Evolutionary conservation across 805 yeast species (phyloP).

Genomic region (Allodekkera sacchari): DNA sequence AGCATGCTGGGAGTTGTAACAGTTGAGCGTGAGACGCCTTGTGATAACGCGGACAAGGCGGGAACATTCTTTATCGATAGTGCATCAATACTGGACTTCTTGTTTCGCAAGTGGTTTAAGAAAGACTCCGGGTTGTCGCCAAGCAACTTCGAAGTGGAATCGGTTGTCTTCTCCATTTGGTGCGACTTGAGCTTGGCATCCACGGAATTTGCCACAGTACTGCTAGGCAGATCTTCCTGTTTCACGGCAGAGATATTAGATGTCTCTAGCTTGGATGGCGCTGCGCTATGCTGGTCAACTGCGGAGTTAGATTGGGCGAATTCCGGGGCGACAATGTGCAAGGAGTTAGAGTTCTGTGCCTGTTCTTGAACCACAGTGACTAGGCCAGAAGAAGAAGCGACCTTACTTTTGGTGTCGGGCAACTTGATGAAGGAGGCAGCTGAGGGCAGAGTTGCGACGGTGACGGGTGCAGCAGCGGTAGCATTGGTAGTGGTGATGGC

Average conservation of each 20-base stretch:
- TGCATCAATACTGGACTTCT: conserved; percentile 10
- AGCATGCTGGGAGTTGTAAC: conserved; percentile 3
- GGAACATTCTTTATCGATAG: not conserved
- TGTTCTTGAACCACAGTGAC: conserved; percentile 23
- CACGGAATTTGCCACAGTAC: too few species aligned
- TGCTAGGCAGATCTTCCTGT: too few species aligned
- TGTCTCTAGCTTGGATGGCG: too few species aligned
- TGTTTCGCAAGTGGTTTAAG: conserved; percentile 15
- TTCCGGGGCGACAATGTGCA: conserved; percentile 16
- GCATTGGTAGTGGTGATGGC: too few species aligned
- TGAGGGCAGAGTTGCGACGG: too few species aligned
- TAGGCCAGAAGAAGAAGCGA: conserved; percentile 11
- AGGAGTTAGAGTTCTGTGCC: conserved; percentile 12
- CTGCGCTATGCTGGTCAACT: too few species aligned
- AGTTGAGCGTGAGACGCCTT: not conserved
- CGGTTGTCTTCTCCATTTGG: too few species aligned
- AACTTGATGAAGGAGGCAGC: conserved; percentile 5
- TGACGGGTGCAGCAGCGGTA: too few species aligned
- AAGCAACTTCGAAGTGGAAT: not conserved
- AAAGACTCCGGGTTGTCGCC: conserved; percentile 10
- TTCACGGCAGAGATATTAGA: too few species aligned
- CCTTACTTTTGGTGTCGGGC: conserved; percentile 3
- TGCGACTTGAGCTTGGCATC: too few species aligned
- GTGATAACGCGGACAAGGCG: not conserved
- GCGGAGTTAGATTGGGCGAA: not conserved